Conservation (phyloP, 2,329 filamentous ascomycete species). For the Dichotomopilus funicola region DNA sequence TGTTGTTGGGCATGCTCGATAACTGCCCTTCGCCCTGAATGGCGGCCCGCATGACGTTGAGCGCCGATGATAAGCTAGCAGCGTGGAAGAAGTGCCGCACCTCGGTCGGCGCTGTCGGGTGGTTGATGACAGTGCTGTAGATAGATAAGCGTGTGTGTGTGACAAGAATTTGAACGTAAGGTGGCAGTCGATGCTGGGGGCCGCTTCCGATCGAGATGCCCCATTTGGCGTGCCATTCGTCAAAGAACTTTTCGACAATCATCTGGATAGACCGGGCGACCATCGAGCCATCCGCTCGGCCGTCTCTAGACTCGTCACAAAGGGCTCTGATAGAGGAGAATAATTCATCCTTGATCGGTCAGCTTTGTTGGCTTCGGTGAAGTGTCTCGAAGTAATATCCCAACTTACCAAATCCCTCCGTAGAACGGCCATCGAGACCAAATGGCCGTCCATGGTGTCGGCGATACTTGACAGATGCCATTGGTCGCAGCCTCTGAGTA, state of each 20-base stretch:
- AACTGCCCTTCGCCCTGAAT: constrained; percentile 65
- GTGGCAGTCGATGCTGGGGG: constrained; percentile 50
- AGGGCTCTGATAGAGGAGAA: constrained; percentile 51
- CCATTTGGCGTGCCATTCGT: constrained; percentile 60
- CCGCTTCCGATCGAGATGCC: constrained; percentile 48
- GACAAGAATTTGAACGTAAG: constrained; percentile 69
- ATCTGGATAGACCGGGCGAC: constrained; percentile 53
- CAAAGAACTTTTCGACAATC: constrained; percentile 59
- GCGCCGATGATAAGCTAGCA: constrained; percentile 61
- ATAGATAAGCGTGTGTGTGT: constrained; percentile 68
- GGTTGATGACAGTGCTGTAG: constrained; percentile 68
- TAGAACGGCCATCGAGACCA: constrained; percentile 65
- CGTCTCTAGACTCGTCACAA: constrained; percentile 51
- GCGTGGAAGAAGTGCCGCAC: constrained; percentile 68
- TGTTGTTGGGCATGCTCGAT: constrained; percentile 73
- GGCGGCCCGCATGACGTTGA: constrained; percentile 68
- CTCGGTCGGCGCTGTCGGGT: constrained; percentile 62
- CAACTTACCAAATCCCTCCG: constrained; percentile 55
- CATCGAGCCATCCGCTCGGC: constrained; percentile 42
- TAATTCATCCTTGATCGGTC: constrained; percentile 40
- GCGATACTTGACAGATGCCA: constrained; percentile 61
- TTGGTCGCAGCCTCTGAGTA: constrained; percentile 60
- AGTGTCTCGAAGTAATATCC: neutral
- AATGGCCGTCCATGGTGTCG: constrained; percentile 62
- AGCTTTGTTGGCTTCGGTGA: neutral